These are phyloP conservation scores for Tylopilus sp. DNA, from an alignment of 768 basidiomycete species.

Conservation along the genomic window DNA sequence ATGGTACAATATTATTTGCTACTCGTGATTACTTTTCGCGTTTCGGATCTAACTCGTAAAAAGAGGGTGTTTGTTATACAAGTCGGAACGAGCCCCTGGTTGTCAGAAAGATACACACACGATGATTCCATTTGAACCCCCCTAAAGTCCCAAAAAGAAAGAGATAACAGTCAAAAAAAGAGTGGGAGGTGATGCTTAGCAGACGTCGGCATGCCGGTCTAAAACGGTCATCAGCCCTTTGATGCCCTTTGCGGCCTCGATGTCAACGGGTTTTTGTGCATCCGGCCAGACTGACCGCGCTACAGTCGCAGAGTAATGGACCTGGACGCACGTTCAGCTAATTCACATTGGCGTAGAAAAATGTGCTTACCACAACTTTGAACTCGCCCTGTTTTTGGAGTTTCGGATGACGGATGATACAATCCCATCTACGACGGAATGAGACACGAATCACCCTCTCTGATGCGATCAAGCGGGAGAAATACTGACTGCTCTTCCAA, in stretches of 20 bases:
- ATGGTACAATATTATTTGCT: conserved; percentile 29
- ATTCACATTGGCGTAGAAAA: conserved; percentile 7
- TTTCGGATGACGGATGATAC: conserved; percentile 31
- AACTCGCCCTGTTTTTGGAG: conserved; percentile 30
- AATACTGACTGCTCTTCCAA: conserved; percentile 34
- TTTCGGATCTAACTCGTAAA: conserved; percentile 4
- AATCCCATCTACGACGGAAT: conserved; percentile 33
- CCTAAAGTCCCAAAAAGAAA: conserved; percentile 12
- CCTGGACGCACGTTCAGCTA: conserved; percentile 21
- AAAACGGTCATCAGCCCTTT: conserved; percentile 37
- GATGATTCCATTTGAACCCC: conserved; percentile 13
- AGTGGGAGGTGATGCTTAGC: conserved; percentile 9
- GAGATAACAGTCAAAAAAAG: background rate
- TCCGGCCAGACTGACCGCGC: conserved; percentile 34
- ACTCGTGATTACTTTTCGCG: conserved; percentile 13
- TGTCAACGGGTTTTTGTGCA: conserved; percentile 35
- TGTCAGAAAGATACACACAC: conserved; percentile 22
- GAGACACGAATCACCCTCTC: conserved; percentile 8
- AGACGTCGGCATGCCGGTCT: conserved; percentile 30
- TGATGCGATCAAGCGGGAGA: conserved; percentile 15
- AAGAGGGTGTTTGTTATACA: conserved; percentile 16
- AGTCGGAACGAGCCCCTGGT: background rate
- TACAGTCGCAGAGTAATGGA: conserved; percentile 34
- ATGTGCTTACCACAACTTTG: conserved; percentile 31
- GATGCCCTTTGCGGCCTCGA: conserved; percentile 34